Evolutionary conservation across 2,329 filamentous ascomycete species (phyloP).

Genomic region (Coniochaeta sp.): DNA sequence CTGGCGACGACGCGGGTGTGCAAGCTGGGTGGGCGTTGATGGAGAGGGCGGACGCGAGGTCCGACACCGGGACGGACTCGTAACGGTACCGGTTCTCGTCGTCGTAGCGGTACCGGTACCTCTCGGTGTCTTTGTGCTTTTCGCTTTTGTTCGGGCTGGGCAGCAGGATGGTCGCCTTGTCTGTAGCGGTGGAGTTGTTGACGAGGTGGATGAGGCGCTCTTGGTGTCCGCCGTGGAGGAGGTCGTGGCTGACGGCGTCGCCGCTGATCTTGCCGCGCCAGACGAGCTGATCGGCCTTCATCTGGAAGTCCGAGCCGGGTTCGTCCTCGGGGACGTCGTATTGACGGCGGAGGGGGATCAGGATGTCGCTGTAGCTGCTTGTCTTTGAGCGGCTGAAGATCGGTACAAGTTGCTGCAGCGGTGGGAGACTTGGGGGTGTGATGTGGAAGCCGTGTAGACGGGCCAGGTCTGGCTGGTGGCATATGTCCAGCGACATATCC

Average conservation of each 20-base stretch:
- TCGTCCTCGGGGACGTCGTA: constrained; percentile 37
- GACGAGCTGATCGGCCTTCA: constrained; percentile 60
- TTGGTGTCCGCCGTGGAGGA: constrained; percentile 61
- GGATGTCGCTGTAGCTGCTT: constrained; percentile 66
- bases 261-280: constrained; percentile 68
- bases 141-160: constrained; percentile 23
- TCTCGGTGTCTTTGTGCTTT: constrained; percentile 1
- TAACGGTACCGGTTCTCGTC: constrained; percentile 46
- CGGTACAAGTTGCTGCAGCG: constrained; percentile 59
- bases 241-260: constrained; percentile 38
- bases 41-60: constrained; percentile 45
- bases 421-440: constrained; percentile 53
- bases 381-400: constrained; percentile 72
- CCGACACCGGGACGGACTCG: constrained; percentile 41
- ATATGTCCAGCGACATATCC: constrained; percentile 58
- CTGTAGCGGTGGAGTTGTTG: constrained; percentile 46
- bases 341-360: constrained; percentile 54
- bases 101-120: constrained; percentile 47
- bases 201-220: constrained; percentile 65
- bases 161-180: constrained; percentile 49
- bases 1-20: constrained; percentile 16
- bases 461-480: constrained; percentile 69
- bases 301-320: constrained; percentile 40
- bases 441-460: constrained; percentile 69
- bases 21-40: constrained; percentile 51